Evolutionary conservation across 2,329 filamentous ascomycete species (phyloP).

Genomic region (Bipolaris oryzae): DNA sequence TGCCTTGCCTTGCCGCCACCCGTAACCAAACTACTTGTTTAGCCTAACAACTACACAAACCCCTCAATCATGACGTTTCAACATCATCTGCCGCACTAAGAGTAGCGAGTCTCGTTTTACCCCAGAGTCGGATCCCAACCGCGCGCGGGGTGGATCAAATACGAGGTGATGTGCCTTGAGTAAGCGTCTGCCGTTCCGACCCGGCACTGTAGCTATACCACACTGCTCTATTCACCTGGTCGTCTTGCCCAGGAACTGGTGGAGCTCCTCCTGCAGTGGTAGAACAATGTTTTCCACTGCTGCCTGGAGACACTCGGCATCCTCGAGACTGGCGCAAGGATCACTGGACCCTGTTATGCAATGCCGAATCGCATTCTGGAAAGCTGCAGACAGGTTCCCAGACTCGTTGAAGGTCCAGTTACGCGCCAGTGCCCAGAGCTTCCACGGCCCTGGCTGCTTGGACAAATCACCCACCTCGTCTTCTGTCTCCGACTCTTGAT

Average conservation of each 20-base stretch:
- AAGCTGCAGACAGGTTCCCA: slow-evolving; percentile 46
- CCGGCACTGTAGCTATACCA: slow-evolving; percentile 10
- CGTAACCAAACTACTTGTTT: background rate
- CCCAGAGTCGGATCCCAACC: slow-evolving; percentile 33
- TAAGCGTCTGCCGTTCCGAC: slow-evolving; percentile 24
- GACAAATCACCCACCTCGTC: slow-evolving; percentile 17
- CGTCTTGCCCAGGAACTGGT: slow-evolving; percentile 44
- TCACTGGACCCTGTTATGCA: slow-evolving; percentile 45
- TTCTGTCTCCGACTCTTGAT: slow-evolving; percentile 32
- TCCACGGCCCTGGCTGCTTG: slow-evolving; percentile 35
- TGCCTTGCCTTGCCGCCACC: background rate
- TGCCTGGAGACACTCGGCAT: slow-evolving; percentile 44
- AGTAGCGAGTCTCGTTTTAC: slow-evolving; percentile 19
- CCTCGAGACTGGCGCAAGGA: slow-evolving; percentile 41
- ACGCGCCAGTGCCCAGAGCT: slow-evolving; percentile 41
- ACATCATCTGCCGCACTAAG: slow-evolving; percentile 20
- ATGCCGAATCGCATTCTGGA: slow-evolving; percentile 41
- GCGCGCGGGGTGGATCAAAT: slow-evolving; percentile 31
- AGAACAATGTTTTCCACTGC: slow-evolving; percentile 47
- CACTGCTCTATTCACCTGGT: slow-evolving; percentile 11
- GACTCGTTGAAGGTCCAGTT: slow-evolving; percentile 44
- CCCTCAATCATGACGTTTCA: slow-evolving; percentile 13
- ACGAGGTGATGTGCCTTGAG: slow-evolving; percentile 36
- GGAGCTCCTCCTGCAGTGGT: slow-evolving; percentile 46
- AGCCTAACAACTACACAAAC: background rate